These are phyloP conservation scores for Zychaea mexicana DNA, from an alignment of 371 early-diverging fungal genomes.

Conservation along the genomic window DNA sequence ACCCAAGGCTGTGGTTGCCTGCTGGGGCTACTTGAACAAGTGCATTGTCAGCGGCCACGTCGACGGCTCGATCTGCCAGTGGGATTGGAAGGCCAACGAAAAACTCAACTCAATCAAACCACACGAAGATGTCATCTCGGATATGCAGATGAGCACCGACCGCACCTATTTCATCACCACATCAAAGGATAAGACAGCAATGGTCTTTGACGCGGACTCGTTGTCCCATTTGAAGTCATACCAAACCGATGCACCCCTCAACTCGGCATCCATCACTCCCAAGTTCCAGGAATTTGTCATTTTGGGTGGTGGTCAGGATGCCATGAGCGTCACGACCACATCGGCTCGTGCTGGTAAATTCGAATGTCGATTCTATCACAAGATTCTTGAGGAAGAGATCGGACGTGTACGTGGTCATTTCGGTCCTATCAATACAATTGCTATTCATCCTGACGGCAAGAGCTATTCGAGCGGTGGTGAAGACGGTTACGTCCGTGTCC, in stretches of 20 bases:
- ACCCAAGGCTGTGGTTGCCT: conserved; percentile 90
- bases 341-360: conserved; percentile 96
- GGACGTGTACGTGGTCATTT: conserved; percentile 99
- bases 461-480: conserved; percentile 98
- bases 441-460: conserved; percentile 94
- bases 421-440: conserved; percentile 99
- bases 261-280: conserved; percentile 94
- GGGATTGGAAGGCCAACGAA: conserved; percentile 81
- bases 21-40: conserved; percentile 91
- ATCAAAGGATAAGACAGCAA: conserved; percentile 95
- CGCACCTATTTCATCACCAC: conserved; percentile 96
- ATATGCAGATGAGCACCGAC: conserved; percentile 94
- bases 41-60: conserved; percentile 93
- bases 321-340: conserved; percentile 95
- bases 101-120: conserved; percentile 63
- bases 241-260: conserved; percentile 93
- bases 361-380: conserved; percentile 99
- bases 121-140: conserved; percentile 84
- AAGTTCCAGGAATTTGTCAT: conserved; percentile 77
- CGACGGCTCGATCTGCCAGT: conserved; percentile 88
- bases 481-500: conserved; percentile 97
- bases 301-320: conserved; percentile 85
- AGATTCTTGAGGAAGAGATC: conserved; percentile 95
- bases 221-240: conserved; percentile 87
- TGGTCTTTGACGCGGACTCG: conserved; percentile 87